Evolutionary conservation across 345 rosid genomes (phyloP), one percentile per base, ranked within the genome.

Genomic region (Aethionema arabicum): DNA sequence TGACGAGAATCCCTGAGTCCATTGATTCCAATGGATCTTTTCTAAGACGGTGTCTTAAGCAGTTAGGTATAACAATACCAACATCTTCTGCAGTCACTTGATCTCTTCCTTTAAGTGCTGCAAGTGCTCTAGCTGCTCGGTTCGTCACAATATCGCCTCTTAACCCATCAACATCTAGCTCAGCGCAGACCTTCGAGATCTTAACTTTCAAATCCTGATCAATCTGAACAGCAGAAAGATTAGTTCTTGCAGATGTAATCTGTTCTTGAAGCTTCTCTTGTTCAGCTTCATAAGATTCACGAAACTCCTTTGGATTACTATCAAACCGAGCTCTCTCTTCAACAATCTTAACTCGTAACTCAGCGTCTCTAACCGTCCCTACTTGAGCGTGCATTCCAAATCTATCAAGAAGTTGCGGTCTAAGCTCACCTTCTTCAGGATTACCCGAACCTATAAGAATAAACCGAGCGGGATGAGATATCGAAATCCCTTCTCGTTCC

Each of bases 311-410:
- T 0, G 96, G 96, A 60, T 82, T 80, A 74, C 61, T 79, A 74
- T 91, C 98, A 33, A 91, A 91, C 54, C 81, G 70, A 16, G 87
- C 78, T 77, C 98, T 81, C 78, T 91, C 98, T 77, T 91, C 98
- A 61, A 91, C 96, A 11, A 91, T 88, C 77, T 88, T 86, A 66
- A 91, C 96, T 56, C 96, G 85, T 6, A 91, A 87, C 50, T 91
- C 98, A 0, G 96, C 95, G 53, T 91, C 95, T 70, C 83, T 83
- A 4, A 91, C 98, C 1, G 95, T 91, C 46, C 92, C 90, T 4
- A 88, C 98, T 68, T 91, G 98, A 9, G 96, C 98, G 33, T 91
- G 98, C 96, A 91, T 84, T 27, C 98, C 98, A 39, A 91, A 91
- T 56, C 98, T 72, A 51, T 91, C 96, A 30, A 91, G 95, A 52